Conservation (phyloP, 257 asterid genomes). For the Solanum rostratum region DNA sequence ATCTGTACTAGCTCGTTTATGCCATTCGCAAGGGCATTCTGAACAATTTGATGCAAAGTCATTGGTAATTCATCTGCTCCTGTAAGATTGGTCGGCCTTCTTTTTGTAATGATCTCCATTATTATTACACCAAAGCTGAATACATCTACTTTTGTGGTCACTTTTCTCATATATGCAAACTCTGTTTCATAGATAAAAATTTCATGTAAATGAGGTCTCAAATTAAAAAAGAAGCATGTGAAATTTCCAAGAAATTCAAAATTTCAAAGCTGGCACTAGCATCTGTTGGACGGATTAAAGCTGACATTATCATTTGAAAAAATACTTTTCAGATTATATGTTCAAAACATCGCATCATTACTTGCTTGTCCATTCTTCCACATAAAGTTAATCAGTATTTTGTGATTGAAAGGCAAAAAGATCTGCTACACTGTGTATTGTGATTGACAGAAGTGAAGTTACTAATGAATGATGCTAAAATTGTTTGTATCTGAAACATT, state of each 20-base stretch:
- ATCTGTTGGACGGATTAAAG: background rate
- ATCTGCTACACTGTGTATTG: background rate
- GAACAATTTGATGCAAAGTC: conserved; percentile 53
- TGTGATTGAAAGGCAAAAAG: background rate
- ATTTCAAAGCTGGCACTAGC: background rate
- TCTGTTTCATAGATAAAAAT: conserved; percentile 27
- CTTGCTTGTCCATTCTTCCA: background rate
- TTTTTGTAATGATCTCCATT: conserved; percentile 63
- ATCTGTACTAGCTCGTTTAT: conserved; percentile 24
- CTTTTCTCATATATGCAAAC: conserved; percentile 69
- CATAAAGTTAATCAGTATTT: background rate
- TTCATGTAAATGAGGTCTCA: background rate
- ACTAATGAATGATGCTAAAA: background rate
- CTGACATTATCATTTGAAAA: background rate
- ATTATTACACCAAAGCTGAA: conserved; percentile 73
- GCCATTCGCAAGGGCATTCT: conserved; percentile 34
- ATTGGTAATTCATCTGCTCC: conserved; percentile 43
- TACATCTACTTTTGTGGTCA: conserved; percentile 65
- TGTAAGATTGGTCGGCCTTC: conserved; percentile 61
- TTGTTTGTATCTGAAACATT: background rate
- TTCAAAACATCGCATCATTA: background rate
- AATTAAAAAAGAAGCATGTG: background rate
- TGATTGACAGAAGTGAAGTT: background rate
- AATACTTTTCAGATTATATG: background rate
- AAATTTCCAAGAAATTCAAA: background rate